Conservation (phyloP, 129 eudicot species). For the Silybum marianum region DNA sequence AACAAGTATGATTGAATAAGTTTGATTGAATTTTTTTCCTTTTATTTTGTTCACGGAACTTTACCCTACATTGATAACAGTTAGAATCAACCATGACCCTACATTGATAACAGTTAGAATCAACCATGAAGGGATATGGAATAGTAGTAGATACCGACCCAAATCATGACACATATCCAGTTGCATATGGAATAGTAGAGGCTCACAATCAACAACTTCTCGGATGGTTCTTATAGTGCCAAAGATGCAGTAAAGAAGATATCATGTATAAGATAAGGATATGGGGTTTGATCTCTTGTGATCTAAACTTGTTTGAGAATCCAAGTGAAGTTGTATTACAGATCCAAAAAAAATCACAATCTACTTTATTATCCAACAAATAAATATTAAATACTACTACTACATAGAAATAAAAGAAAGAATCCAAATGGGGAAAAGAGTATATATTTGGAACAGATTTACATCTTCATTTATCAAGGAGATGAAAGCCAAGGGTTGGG, state of each 20-base stretch:
- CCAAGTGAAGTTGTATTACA: conserved; percentile 21
- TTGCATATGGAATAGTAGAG: no score
- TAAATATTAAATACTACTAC: neutral
- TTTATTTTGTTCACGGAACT: no score
- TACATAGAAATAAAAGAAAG: neutral
- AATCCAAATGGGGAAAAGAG: neutral
- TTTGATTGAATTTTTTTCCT: no score
- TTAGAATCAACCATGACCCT: no score
- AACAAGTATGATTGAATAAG: no score
- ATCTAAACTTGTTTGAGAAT: conserved; percentile 30
- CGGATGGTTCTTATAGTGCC: neutral
- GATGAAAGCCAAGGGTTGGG: conserved; percentile 90
- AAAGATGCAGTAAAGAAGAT: neutral
- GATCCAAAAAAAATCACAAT: neutral
- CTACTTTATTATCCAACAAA: neutral
- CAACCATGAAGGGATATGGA: no score
- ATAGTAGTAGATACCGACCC: no score
- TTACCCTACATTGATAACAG: no score
- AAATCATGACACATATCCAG: no score
- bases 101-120: no score
- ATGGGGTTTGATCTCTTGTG: conserved; percentile 36
- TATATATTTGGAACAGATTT: conserved; percentile 16
- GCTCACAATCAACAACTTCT: no score
- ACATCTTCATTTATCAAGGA: conserved; percentile 30
- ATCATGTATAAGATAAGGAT: conserved; percentile 27